Evolutionary conservation across 2,329 filamentous ascomycete species (phyloP), one percentile per base, ranked within the genome.

Genomic region (Tolypocladium inflatum): DNA sequence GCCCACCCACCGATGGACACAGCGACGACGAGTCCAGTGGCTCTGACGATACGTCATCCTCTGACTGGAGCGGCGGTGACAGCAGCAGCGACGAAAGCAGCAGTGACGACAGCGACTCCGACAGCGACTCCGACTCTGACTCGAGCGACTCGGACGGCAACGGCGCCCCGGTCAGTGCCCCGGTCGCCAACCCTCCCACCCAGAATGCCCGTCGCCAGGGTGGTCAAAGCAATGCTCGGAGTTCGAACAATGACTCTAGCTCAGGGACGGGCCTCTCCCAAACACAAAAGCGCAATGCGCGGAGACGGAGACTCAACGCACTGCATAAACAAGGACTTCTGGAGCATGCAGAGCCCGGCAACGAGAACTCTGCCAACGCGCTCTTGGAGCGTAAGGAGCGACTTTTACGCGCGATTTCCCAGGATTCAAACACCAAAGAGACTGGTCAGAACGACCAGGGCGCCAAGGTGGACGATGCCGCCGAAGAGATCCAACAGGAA

Each of bases 251-350:
- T 5, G 9, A 8, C 4, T 4, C 19, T 21, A 19, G 17, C 33
- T 15, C 41, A 75, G 7, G 70, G 70, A 1, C 60, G 66, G 77
- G 77, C 2, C 66, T 78, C 55, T 67, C 69, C 0, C 71, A 64
- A 39, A 84, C 81, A 0, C 77, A 78, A 62, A 80, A 74, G 60
- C 75, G 81, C 7, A 84, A 84, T 60, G 75, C 74, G 10, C 73
- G 81, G 35, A 74, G 80, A 50, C 76, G 76, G 39, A 68, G 70
- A 3, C 69, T 70, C 3, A 74, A 75, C 57, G 61, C 60, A 2
- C 13, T 63, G 17, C 63, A 48, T 21, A 41, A 42, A 41, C 30
- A 37, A 3, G 30, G 33, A 2, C 19, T 13, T 15, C 9, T 30
- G n/a, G 48, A 21, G 23, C 30, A n/a, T 15, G 11, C 48, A 37